Percentiles rank a stretch among this genome's conserved stretches.
phyloP scores from a whole-genome alignment of 352 stramenopile species.

The Pythium brassicae region DNA sequence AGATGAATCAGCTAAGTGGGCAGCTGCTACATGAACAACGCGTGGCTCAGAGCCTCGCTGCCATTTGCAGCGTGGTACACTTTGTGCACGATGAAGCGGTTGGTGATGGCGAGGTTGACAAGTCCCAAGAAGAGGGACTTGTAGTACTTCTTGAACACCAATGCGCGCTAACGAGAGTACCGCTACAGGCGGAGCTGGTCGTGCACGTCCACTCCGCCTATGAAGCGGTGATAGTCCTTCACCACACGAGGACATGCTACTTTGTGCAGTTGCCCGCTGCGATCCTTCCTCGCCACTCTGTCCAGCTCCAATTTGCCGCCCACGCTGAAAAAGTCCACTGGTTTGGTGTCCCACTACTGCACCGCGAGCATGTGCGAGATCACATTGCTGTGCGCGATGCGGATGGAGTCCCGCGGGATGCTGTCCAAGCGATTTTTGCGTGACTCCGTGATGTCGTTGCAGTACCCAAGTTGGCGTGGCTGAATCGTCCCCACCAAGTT shows the following conservation, averaged over 20 bases:
- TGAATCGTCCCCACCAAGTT: not conserved
- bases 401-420: not conserved
- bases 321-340: not conserved
- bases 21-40: not conserved
- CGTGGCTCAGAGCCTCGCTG: not conserved
- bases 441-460: not conserved
- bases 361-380: not conserved
- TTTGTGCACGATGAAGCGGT: conserved; percentile 8
- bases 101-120: conserved; percentile 12
- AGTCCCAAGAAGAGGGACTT: conserved; percentile 15
- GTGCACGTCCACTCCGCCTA: conserved; percentile 15
- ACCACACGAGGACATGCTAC: conserved; percentile 6
- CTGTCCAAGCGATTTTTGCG: not conserved
- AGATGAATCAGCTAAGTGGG: not conserved
- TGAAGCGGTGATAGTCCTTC: conserved; percentile 10
- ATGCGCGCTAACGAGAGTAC: not conserved
- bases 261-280: not conserved
- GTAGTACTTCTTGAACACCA: conserved; percentile 14
- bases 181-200: not conserved
- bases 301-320: not conserved
- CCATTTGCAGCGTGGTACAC: not conserved
- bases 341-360: not conserved
- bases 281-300: not conserved
- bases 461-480: not conserved
- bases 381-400: not conserved